Evolutionary conservation across 441 rosid species (phyloP).

Genomic region (Erysimum cheiri): DNA sequence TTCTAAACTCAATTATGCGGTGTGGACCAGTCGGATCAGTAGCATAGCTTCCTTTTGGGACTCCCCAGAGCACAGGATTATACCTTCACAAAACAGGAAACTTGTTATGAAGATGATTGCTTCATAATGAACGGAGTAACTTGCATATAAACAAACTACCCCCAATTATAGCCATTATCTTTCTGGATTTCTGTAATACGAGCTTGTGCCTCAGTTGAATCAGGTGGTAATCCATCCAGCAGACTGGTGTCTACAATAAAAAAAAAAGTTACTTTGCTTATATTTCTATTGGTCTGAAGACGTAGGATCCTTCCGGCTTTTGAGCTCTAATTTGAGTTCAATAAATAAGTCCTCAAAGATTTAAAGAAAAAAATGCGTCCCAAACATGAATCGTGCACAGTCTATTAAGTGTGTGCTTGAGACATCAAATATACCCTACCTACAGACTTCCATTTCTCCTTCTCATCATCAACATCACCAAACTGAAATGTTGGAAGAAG

Average conservation of each 20-base stretch:
- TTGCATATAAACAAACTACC: slow-evolving; percentile 60
- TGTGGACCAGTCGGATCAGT: slow-evolving; percentile 76
- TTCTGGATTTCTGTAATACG: slow-evolving; percentile 72
- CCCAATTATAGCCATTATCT: slow-evolving; percentile 96
- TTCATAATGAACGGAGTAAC: slow-evolving; percentile 35
- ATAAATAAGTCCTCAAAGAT: neutral
- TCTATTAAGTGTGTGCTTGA: slow-evolving; percentile 12
- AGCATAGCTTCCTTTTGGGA: slow-evolving; percentile 99
- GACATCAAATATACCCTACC: slow-evolving; percentile 56
- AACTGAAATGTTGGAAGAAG: slow-evolving; percentile 91
- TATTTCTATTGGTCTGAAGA: slow-evolving; percentile 15
- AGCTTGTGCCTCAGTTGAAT: slow-evolving; percentile 88
- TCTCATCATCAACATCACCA: slow-evolving; percentile 84
- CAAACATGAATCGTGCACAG: neutral
- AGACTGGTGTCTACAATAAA: slow-evolving; percentile 63
- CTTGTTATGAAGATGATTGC: slow-evolving; percentile 30
- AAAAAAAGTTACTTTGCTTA: slow-evolving; percentile 24
- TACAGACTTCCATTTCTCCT: slow-evolving; percentile 81
- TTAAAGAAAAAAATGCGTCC: neutral
- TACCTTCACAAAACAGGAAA: slow-evolving; percentile 60
- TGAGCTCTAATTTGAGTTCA: slow-evolving; percentile 13
- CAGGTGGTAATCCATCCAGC: slow-evolving; percentile 78
- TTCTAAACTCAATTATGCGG: slow-evolving; percentile 86
- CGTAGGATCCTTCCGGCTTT: neutral
- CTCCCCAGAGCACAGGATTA: slow-evolving; percentile 97